Evolutionary conservation across 2,329 filamentous ascomycete species (phyloP), one percentile per base, ranked within the genome.

Genomic region (Magnaporthiopsis rhizophila): DNA sequence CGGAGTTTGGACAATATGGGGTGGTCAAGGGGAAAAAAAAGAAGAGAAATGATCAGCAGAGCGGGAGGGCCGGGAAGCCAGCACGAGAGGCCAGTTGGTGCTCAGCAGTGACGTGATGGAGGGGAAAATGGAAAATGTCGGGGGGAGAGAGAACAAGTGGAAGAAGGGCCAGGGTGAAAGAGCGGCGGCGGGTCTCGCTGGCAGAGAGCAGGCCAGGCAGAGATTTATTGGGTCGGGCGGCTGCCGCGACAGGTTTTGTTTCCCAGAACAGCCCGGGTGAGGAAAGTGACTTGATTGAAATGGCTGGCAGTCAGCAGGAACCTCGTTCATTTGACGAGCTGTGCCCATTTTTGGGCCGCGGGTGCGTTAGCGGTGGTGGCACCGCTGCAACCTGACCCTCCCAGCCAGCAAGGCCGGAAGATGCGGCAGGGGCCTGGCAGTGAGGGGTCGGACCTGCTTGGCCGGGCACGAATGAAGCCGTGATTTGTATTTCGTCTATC

Each of bases 61-160:
- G 38, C 13, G 21, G 30, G 34, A 45, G n/a, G 30, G 59, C 34
- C 59, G n/a, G 34, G 34, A n/a, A 24, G 24, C n/a, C 59, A 26
- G 6, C 28, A 30, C 28, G 28, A 38, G 34, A 61, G 26, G 59
- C 45, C 45, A 53, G 45, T 21, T 53, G 18, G n/a, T 53, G 45
- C 45, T 53, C 59, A n/a, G n/a, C 59, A 61, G 59, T 61, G 59
- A 61, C 59, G 59, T 61, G 59, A 61, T 61, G 59, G 59, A 61
- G 59, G 59, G 59, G 59, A 18, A 45, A 28, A 32, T 61, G 59
- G 32, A 5, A 38, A 34, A 45, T 34, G 34, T 38, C 24, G 59
- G 59, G 59, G 59, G 28, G 59, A 9, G 9, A 12, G 9, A 34
- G 32, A 30, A n/a, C 11, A 61, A 34, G 59, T 26, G 45, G 26